These are phyloP conservation scores for Alliaria petiolata DNA, from an alignment of 345 rosid genomes.

Conservation along the genomic window DNA sequence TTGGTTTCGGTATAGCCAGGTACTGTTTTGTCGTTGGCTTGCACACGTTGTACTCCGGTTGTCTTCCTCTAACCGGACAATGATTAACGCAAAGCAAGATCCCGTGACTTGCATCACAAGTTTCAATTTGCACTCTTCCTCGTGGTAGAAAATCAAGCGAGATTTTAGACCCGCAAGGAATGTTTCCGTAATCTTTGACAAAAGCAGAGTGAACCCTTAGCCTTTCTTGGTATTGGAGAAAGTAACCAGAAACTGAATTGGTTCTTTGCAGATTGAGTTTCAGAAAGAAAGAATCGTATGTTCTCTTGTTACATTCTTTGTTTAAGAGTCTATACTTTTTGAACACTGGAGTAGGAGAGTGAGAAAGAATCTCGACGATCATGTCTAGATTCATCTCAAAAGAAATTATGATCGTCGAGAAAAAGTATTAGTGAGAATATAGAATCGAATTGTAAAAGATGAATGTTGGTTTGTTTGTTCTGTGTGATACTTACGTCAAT, in stretches of 20 bases:
- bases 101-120: constrained; percentile 20
- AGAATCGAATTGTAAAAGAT: background rate
- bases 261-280: background rate
- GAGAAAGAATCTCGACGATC: constrained; percentile 7
- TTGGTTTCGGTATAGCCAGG: constrained; percentile 5
- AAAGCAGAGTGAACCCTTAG: background rate
- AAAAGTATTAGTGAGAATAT: background rate
- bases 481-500: background rate
- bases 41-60: background rate
- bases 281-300: constrained; percentile 1
- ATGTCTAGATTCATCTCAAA: background rate
- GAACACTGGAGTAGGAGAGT: background rate
- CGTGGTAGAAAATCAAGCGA: constrained; percentile 7
- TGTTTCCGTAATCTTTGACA: background rate
- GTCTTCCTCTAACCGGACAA: background rate
- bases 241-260: constrained; percentile 6
- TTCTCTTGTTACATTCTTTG: constrained; percentile 16
- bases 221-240: background rate
- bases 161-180: background rate
- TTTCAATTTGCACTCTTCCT: background rate
- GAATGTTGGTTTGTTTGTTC: background rate
- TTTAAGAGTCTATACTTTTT: background rate
- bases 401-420: background rate
- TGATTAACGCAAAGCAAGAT: constrained; percentile 17
- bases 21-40: constrained; percentile 21